These are phyloP conservation scores for Saposhnikovia divaricata DNA, from an alignment of 129 eudicot species.

Conservation along the genomic window DNA sequence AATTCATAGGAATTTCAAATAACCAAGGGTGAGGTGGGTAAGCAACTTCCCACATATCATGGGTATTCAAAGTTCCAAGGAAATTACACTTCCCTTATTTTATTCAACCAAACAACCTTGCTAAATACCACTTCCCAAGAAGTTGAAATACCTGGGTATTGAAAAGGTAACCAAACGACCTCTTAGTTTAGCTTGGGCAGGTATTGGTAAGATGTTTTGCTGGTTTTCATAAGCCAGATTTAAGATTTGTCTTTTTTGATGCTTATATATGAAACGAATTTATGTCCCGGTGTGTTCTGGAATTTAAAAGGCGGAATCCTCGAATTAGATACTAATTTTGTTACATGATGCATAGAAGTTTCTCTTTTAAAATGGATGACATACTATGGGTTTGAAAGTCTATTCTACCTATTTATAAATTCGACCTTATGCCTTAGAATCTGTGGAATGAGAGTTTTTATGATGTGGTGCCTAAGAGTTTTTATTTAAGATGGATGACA, in stretches of 20 bases:
- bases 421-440: background rate
- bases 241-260: background rate
- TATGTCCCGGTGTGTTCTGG: background rate
- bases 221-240: background rate
- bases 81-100: too few species aligned
- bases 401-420: background rate
- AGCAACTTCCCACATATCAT: too few species aligned
- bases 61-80: too few species aligned
- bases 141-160: too few species aligned
- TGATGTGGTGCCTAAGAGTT: background rate
- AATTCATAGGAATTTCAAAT: too few species aligned
- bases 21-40: too few species aligned
- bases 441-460: background rate
- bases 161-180: too few species aligned
- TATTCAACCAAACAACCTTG: too few species aligned
- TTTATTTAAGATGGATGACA: background rate
- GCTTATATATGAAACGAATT: background rate
- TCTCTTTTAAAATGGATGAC: background rate
- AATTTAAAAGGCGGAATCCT: background rate
- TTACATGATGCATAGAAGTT: background rate
- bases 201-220: background rate
- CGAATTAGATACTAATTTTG: too few species aligned
- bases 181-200: background rate
- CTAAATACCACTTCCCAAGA: too few species aligned
- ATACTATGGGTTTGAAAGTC: background rate